Evolutionary conservation across 768 basidiomycete genomes (phyloP), one percentile per base, ranked within the genome.

Genomic region (Tremella mesenterica): DNA sequence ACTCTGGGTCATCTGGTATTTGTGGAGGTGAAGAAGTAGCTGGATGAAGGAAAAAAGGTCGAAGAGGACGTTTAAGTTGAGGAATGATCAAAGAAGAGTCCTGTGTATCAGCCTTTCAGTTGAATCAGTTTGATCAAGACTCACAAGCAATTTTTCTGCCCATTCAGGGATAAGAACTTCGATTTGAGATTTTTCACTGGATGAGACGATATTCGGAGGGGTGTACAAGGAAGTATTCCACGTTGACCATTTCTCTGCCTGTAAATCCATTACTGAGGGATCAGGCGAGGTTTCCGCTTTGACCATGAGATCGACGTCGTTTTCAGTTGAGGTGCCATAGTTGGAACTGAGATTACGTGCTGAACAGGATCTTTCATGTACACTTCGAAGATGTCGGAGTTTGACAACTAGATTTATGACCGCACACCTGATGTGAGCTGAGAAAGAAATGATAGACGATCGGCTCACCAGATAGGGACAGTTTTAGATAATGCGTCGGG

Each of bases 401-500:
- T n/a, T n/a, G n/a, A 57, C 29, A 81, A 71, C 26, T 81, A 84
- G 47, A 81, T 93, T 96, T 57, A 93, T 77, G 4, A 90, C 86
- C 8, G 86, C 77, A 69, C 92, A 66, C 63, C 63, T 65, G 31
- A 34, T 12, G 20, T 52, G 13, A 44, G 58, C 39, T n/a, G n/a
- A n/a, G n/a, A n/a, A n/a, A n/a, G n/a, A n/a, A n/a, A n/a, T n/a
- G n/a, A n/a, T n/a, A n/a, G n/a, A n/a, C 21, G 13, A n/a, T n/a
- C n/a, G n/a, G 33, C 54, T 53, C 25, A 93, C 93, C 93, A 97
- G 47, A 92, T 85, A 0, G 92, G 92, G 1, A 96, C 79, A 0
- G 91, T 93, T 67, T 93, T 97, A 1, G 86, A 86, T 1, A 96
- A 77, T 0, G 92, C 89, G 59, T 97, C 93, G 1, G 93, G 93